phyloP scores from a whole-genome alignment of 169 alveolate genomes.

The Cryptosporidium ryanae region DNA sequence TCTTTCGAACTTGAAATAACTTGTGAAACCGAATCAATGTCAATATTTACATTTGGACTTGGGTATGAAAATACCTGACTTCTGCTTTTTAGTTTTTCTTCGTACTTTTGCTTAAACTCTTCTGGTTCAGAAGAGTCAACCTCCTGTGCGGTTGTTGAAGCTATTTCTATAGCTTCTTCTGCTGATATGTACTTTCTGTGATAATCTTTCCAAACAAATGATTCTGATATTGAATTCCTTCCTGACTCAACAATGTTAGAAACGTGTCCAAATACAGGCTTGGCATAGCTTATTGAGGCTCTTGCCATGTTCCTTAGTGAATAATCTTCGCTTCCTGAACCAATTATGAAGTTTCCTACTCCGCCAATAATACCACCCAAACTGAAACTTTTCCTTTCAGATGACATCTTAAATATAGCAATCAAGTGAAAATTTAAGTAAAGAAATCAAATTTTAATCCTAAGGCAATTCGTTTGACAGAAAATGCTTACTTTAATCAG shows the following conservation, averaged over 20 bases:
- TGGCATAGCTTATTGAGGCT: slow-evolving; percentile 35
- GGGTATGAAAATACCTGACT: slow-evolving; percentile 62
- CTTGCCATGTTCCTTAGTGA: slow-evolving; percentile 33
- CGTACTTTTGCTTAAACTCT: slow-evolving; percentile 40
- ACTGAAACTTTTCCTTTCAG: slow-evolving; percentile 25
- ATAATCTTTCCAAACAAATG: slow-evolving; percentile 35
- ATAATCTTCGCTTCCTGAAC: slow-evolving; percentile 35
- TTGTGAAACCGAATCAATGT: slow-evolving; percentile 24
- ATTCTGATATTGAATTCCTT: slow-evolving; percentile 50
- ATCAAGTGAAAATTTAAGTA: no score
- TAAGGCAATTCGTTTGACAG: no score
- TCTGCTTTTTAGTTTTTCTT: slow-evolving; percentile 47
- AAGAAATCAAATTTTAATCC: no score
- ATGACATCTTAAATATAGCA: slow-evolving; percentile 25
- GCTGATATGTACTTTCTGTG: slow-evolving; percentile 53
- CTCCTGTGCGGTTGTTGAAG: slow-evolving; percentile 57
- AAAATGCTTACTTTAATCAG: no score
- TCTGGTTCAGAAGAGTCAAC: slow-evolving; percentile 52
- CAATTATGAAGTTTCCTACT: slow-evolving; percentile 38
- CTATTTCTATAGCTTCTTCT: slow-evolving; percentile 69
- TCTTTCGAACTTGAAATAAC: slow-evolving; percentile 15
- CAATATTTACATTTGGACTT: neutral
- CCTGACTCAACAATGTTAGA: slow-evolving; percentile 40
- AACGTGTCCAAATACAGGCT: slow-evolving; percentile 42
- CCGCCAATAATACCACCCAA: slow-evolving; percentile 27